phyloP scores from a whole-genome alignment of 305 asterid genomes.

The Rubia balearica region DNA sequence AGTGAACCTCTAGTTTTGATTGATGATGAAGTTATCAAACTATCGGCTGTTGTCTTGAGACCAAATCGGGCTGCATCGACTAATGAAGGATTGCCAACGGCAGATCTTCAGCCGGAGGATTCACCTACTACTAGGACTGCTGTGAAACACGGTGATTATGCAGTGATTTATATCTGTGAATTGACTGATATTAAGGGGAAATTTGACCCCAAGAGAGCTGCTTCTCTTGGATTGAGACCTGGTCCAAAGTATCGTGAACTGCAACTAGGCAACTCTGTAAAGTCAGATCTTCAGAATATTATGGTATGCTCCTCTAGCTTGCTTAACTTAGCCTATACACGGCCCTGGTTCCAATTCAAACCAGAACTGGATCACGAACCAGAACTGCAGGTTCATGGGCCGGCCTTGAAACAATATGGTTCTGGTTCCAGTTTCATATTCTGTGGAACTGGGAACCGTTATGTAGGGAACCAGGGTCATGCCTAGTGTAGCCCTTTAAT shows the following conservation, averaged over 20 bases:
- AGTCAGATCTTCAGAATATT: conserved; percentile 55
- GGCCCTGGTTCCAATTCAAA: not conserved
- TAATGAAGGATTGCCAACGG: conserved; percentile 16
- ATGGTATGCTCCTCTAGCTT: conserved; percentile 22
- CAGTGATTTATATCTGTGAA: conserved; percentile 55
- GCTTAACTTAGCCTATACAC: not conserved
- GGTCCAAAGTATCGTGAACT: conserved; percentile 76
- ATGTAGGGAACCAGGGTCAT: too few relatives aligned
- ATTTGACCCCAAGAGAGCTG: conserved; percentile 71
- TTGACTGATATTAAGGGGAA: conserved; percentile 78
- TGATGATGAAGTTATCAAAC: conserved; percentile 75
- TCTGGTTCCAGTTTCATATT: too few relatives aligned
- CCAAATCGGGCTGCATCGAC: conserved; percentile 35
- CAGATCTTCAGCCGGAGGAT: conserved; percentile 6
- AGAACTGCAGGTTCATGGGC: too few relatives aligned
- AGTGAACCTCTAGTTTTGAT: conserved; percentile 55
- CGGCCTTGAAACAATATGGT: too few relatives aligned
- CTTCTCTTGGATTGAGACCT: conserved; percentile 66
- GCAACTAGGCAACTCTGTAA: conserved; percentile 65
- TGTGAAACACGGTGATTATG: conserved; percentile 31
- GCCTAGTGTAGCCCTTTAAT: not conserved
- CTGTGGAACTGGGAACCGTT: too few relatives aligned
- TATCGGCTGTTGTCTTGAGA: conserved; percentile 69
- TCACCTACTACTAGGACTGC: conserved; percentile 15
- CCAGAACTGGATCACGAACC: not conserved